These are phyloP conservation scores for Porogramme epimiltina DNA, from an alignment of 1,284 basidiomycete species.

Conservation along the genomic window DNA sequence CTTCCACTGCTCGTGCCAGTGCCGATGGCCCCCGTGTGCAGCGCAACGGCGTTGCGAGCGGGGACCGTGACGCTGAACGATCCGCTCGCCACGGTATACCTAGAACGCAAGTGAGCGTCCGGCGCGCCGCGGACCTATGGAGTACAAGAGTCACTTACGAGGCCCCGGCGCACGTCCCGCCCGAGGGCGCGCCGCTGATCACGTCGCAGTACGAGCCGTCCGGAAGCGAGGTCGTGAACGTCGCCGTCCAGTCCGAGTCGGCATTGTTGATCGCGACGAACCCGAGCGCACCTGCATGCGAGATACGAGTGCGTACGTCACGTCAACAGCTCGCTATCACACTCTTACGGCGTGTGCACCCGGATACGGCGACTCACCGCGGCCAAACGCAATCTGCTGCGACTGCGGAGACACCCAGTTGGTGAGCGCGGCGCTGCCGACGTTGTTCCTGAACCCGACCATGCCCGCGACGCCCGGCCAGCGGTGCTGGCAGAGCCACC, in stretches of 20 bases:
- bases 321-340: no score
- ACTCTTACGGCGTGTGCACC: no score
- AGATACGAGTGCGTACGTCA: not conserved
- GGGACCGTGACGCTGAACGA: constrained; percentile 53
- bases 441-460: constrained; percentile 63
- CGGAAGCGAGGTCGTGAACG: constrained; percentile 57
- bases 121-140: not conserved
- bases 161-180: constrained; percentile 49
- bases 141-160: constrained; percentile 39
- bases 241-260: constrained; percentile 52
- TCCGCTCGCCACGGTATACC: constrained; percentile 54
- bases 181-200: constrained; percentile 44
- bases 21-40: constrained; percentile 49
- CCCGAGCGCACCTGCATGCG: constrained; percentile 45
- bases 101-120: constrained; percentile 26
- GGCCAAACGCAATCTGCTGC: constrained; percentile 63
- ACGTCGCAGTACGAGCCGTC: constrained; percentile 68
- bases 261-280: constrained; percentile 70
- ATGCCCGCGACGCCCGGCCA: constrained; percentile 59
- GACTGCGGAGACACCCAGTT: constrained; percentile 59
- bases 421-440: constrained; percentile 47
- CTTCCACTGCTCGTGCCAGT: constrained; percentile 16
- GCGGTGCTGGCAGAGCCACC: constrained; percentile 67
- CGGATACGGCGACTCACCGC: constrained; percentile 42
- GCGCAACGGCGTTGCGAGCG: constrained; percentile 57